Evolutionary conservation across 2,329 filamentous ascomycete genomes (phyloP), one percentile per base, ranked within the genome.

Genomic region (Aspergillus novoparasiticus): DNA sequence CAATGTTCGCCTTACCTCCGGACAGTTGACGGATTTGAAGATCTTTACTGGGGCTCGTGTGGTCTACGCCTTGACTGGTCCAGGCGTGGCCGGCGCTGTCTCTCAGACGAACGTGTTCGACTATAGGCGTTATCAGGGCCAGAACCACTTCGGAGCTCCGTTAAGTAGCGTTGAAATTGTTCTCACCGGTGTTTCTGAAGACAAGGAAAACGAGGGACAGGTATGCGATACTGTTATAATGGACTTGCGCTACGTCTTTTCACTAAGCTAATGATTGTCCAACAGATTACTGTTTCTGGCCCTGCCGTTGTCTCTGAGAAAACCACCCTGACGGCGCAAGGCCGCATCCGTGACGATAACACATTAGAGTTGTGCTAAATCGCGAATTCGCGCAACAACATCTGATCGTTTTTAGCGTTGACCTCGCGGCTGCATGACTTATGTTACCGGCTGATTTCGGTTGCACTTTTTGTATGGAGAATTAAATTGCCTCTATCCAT

Each of bases 101-200:
- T 83, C 90, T 1, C 94, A 98, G 80, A 96, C 92, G 9, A 89
- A 92, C 65, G 85, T 94, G 45, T 96, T 92, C 73, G 94, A 98
- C 75, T 98, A 98, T 77, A 84, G 94, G 56, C 79, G 78, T 41
- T 76, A 78, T 21, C 66, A 68, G 14, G 78, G 78, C 51, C 79
- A 81, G 53, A 82, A 78, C 62, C 93, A 96, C 76, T 97, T 98
- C 73, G 95, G 95, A 3, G 84, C 90, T 11, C 94, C 94, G 2
- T 74, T 95, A 46, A 92, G 90, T 66, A 90, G 88, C 69, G 85
- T 94, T 1, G 94, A 98, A 80, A 76, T 97, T 45, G 86, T 91
- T 72, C 76, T 97, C 64, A 74, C 68, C n/a, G 73, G 69, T 30
- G 71, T 80, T 21, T 68, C 76, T 8, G 77, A 79, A 57, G 70